These are phyloP conservation scores for Inonotus obliquus DNA, from an alignment of 1,284 basidiomycete genomes.

Conservation along the genomic window DNA sequence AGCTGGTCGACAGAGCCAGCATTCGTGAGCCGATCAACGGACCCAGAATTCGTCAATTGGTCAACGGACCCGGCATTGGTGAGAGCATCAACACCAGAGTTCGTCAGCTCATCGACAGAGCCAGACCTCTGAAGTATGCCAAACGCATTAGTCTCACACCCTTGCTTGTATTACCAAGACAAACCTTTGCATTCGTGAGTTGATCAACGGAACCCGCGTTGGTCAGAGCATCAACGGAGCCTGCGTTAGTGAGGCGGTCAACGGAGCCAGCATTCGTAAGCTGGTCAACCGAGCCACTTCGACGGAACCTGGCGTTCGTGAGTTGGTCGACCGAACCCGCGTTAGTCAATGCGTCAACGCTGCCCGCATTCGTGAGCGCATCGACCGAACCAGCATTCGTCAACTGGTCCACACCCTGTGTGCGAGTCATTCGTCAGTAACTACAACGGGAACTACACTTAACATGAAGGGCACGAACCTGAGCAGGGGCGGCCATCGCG, in stretches of 20 bases:
- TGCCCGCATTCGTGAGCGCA: background rate
- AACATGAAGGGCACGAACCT: background rate
- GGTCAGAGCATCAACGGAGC: background rate
- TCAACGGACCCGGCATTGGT: background rate
- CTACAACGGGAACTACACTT: background rate
- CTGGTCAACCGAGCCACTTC: background rate
- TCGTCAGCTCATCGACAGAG: background rate
- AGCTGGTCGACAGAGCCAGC: background rate
- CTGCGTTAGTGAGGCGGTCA: background rate
- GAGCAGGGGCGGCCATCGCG: background rate
- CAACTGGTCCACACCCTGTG: background rate
- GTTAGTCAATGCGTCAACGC: background rate
- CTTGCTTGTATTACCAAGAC: background rate
- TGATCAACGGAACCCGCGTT: background rate
- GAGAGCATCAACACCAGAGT: background rate
- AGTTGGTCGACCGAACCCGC: background rate
- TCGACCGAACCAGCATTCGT: background rate
- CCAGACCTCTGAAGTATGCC: background rate
- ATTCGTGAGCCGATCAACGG: background rate
- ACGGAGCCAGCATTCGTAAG: background rate
- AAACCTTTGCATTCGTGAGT: background rate
- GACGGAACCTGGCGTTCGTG: background rate
- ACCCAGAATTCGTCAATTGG: background rate
- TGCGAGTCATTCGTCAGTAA: background rate
- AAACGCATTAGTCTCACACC: background rate